phyloP scores from a whole-genome alignment of 1,284 basidiomycete species.

The Erythrobasidium hasegawianum region DNA sequence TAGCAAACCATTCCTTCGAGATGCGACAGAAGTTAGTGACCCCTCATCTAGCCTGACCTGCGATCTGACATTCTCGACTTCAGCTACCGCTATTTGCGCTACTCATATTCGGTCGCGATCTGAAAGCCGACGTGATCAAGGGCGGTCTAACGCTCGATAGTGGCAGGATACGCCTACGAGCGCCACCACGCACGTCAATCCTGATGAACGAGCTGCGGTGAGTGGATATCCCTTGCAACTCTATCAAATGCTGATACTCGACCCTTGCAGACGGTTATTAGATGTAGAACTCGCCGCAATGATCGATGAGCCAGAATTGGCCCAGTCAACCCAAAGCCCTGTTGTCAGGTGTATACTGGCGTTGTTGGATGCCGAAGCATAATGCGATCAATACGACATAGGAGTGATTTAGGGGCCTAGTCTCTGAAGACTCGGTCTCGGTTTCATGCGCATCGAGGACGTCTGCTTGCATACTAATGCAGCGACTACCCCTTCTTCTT shows the following conservation, averaged over 20 bases:
- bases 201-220: slow-evolving; percentile 47
- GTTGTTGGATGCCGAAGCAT: too few relatives aligned
- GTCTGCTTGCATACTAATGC: too few relatives aligned
- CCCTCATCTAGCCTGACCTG: slow-evolving; percentile 50
- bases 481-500: too few relatives aligned
- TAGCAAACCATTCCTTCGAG: slow-evolving; percentile 79
- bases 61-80: neutral
- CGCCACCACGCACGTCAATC: slow-evolving; percentile 25
- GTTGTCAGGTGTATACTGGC: too few relatives aligned
- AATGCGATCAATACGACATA: too few relatives aligned
- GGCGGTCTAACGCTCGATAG: slow-evolving; percentile 14
- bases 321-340: too few relatives aligned
- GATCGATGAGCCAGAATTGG: slow-evolving; percentile 50
- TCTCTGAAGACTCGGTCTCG: too few relatives aligned
- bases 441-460: too few relatives aligned
- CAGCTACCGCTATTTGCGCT: slow-evolving; percentile 28
- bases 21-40: slow-evolving; percentile 73
- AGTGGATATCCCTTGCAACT: too few relatives aligned
- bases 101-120: slow-evolving; percentile 24
- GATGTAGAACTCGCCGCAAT: slow-evolving; percentile 63
- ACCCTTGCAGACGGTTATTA: slow-evolving; percentile 55
- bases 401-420: too few relatives aligned
- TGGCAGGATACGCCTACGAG: slow-evolving; percentile 18
- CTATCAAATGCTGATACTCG: too few relatives aligned
- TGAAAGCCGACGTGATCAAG: slow-evolving; percentile 11